Evolutionary conservation across 2,329 filamentous ascomycete species (phyloP), one percentile per base, ranked within the genome.

Genomic region (Clathrospora elynae): DNA sequence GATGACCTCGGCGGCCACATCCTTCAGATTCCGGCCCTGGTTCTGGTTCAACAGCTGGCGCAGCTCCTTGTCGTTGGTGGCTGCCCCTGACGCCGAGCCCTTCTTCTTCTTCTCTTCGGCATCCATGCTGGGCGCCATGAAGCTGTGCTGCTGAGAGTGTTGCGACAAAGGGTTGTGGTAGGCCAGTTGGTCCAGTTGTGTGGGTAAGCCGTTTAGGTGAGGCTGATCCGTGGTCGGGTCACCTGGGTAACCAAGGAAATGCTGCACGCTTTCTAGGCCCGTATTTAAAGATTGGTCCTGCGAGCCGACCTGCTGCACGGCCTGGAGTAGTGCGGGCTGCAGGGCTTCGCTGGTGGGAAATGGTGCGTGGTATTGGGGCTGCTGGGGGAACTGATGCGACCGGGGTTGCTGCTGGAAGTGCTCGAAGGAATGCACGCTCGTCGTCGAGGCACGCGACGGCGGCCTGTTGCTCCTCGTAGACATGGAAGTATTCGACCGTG

Each of bases 41-140:
- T 90, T 90, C 42, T 78, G 75, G n/a, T 77, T 73, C 51, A 89
- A 86, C 35, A 92, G 76, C 61, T 88, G 85, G 29, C 87, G 80
- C 79, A 92, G 84, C 67, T 92, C 88, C 45, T 87, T 78, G 67
- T 91, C 88, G 58, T 91, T 91, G 53, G 88, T 89, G 2, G 87
- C 86, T 51, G 83, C 90, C 11, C 86, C 84, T 34, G 84, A 79
- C 18, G 81, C 78, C n/a, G 74, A 71, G 18, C 81, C 77, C 67
- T 82, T 86, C 22, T 78, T 71, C 25, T 77, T 75, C 57, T 74
- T 73, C 17, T 75, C 73, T 17, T 76, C 73, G 4, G 61, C 56
- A 25, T 72, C 61, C 28, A 62, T 43, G 4, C 59, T 57, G 14
- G 55, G 57, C 4, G 63, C 51, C 47, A 60, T 53, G 34, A 59